Evolutionary conservation across 106 monocot genomes (phyloP).

Genomic region (Apostasia shenzhenica): DNA sequence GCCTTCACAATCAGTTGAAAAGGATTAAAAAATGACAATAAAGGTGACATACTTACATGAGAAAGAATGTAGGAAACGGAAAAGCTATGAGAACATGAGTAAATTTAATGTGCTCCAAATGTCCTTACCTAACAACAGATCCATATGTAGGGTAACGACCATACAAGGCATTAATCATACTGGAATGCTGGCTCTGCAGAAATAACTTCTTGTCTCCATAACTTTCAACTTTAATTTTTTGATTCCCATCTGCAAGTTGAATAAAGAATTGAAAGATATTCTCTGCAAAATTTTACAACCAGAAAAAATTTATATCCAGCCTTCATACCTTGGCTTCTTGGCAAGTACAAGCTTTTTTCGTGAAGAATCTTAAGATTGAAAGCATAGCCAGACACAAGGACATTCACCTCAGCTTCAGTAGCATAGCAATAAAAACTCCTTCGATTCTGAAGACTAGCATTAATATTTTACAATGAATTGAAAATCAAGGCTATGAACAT

Average conservation of each 20-base stretch:
- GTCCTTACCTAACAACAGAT: constrained; percentile 70
- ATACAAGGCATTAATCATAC: constrained; percentile 96
- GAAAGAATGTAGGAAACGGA: not conserved
- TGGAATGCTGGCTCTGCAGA: constrained; percentile 79
- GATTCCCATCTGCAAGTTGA: constrained; percentile 26
- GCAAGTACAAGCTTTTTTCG: constrained; percentile 57
- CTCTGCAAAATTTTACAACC: not conserved
- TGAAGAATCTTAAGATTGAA: constrained; percentile 85
- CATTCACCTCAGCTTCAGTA: constrained; percentile 75
- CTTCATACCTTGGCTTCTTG: constrained; percentile 42
- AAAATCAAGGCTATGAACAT: not conserved
- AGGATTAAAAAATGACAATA: not conserved
- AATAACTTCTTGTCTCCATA: constrained; percentile 72
- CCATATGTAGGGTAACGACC: constrained; percentile 77
- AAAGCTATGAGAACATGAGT: not conserved
- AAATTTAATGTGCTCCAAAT: not conserved
- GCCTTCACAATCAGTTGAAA: constrained; percentile 36
- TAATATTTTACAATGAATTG: not conserved
- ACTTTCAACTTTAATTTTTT: constrained; percentile 26
- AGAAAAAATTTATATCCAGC: not conserved
- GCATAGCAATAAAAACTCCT: constrained; percentile 59
- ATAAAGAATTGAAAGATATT: not conserved
- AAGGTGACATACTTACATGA: not conserved
- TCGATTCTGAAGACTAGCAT: constrained; percentile 61
- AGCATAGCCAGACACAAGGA: constrained; percentile 84